Base-by-base conservation (phyloP, 2,329 filamentous ascomycete genomes). In the Calonectria ilicicola region DNA sequence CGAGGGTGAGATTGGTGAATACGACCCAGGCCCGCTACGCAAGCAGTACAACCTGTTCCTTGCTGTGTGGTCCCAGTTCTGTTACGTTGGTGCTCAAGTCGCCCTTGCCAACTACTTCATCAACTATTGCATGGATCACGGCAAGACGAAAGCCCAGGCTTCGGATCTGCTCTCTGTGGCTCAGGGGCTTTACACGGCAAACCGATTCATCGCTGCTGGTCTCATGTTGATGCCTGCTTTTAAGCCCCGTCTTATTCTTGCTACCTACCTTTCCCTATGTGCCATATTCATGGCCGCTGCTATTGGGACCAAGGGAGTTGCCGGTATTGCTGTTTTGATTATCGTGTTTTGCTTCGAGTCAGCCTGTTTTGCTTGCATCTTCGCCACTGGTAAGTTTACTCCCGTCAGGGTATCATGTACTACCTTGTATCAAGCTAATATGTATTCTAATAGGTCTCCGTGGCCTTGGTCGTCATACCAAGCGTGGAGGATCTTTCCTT, bases 381-480 rank as follows among this genome's bases (percentile, higher is more conserved):
- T 91, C 23, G 64, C 69, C 32, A 66, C 56, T 17, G 69, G 69
- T 67, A 67, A 5, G 69, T 35, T 7, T 4, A 19, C 27, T 2
- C 9, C 9, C 19, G 14, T 42, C 9, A 38, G 6, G n/a, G 19
- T 8, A 7, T 15, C 2, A 1, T 2, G 6, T 4, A 19, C 27
- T 4, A 3, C 1, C 17, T 26, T 19, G 4, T 12, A 44, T 58
- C 67, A 89, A 89, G 0, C 83, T 91, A 5, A 63, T 5, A 8
- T 63, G 7, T 19, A 5, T 38, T 5, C 14, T 5, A 23, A 5
- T 23, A 68, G 88, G 88, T 0, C 89, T 91, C 80, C 85, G 89
- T 14, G 90, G 89, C 1, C 84, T 91, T 0, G 93, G 93, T 5
- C 89, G 90, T 19, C 91, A 95, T 83, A 93, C 91, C 35, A 94